Conservation (phyloP, 257 asterid species). For the Thymus mandschuricus region DNA sequence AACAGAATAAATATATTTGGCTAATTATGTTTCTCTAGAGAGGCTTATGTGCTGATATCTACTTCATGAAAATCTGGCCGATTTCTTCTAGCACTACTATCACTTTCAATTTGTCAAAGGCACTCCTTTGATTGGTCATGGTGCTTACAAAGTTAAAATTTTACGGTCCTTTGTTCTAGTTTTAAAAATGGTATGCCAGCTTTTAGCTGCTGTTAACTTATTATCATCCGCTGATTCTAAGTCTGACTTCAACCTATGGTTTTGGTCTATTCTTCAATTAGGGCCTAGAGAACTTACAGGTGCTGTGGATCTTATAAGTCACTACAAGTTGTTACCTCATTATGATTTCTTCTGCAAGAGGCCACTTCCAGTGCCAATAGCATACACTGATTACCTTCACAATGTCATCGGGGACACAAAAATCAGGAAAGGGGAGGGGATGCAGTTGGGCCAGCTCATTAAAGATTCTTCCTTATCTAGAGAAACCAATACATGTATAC, state of each 20-base stretch:
- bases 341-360: conserved; percentile 92
- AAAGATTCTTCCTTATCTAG: conserved; percentile 60
- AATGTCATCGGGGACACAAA: conserved; percentile 95
- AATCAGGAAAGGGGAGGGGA: conserved; percentile 92
- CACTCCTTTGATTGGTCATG: conserved; percentile 16
- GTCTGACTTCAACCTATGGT: conserved; percentile 31
- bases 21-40: background rate
- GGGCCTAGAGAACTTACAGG: conserved; percentile 99
- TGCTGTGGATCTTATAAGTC: conserved; percentile 88
- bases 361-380: conserved; percentile 79
- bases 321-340: conserved; percentile 83
- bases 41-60: conserved; percentile 18
- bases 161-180: conserved; percentile 4
- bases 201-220: conserved; percentile 11
- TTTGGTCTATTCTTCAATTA: conserved; percentile 40
- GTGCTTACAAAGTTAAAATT: background rate
- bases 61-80: conserved; percentile 10
- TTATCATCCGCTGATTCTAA: background rate
- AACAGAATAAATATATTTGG: background rate
- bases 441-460: conserved; percentile 91
- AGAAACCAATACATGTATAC: conserved; percentile 65
- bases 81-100: background rate
- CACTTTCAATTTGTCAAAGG: conserved; percentile 18
- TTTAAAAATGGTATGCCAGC: conserved; percentile 17
- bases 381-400: conserved; percentile 93